Evolutionary conservation across 345 rosid genomes (phyloP).

Genomic region (Trapa incisa): DNA sequence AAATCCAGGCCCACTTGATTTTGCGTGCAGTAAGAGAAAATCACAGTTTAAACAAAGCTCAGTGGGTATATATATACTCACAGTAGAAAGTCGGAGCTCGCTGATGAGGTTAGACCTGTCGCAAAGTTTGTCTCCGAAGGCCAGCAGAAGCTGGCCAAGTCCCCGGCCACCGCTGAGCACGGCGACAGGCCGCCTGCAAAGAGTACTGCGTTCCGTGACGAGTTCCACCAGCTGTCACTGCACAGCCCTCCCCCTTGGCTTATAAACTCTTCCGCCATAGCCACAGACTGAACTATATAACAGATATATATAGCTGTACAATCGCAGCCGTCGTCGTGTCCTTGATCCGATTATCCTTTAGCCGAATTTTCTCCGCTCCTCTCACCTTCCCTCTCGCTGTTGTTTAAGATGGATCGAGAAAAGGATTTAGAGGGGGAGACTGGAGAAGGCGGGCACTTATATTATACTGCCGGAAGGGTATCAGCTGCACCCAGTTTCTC

Average conservation of each 20-base stretch:
- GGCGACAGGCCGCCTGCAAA: slow-evolving; percentile 31
- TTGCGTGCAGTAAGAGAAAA: neutral
- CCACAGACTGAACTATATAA: neutral
- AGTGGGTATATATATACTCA: slow-evolving; percentile 21
- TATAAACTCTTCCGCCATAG: slow-evolving; percentile 66
- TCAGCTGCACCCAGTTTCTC: too few species aligned
- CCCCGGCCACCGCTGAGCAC: slow-evolving; percentile 19
- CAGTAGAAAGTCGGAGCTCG: slow-evolving; percentile 21
- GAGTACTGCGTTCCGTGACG: slow-evolving; percentile 16
- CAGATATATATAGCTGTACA: neutral
- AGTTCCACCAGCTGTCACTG: slow-evolving; percentile 57
- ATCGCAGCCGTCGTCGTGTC: neutral
- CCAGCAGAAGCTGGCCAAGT: slow-evolving; percentile 24
- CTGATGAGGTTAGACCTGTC: neutral
- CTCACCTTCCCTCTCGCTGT: neutral
- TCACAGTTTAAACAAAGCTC: neutral
- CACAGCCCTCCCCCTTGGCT: slow-evolving; percentile 26
- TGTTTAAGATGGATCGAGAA: neutral
- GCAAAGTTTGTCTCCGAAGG: slow-evolving; percentile 2
- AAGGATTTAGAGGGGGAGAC: neutral
- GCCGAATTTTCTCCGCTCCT: neutral
- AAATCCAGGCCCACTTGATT: neutral
- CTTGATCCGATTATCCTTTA: neutral
- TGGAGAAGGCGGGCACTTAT: neutral
- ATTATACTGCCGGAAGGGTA: too few species aligned